A percentile compares a stretch with the other conserved stretches of the same genome.
Conservation (phyloP, 257 asterid species). For the Salvia miltiorrhiza region DNA sequence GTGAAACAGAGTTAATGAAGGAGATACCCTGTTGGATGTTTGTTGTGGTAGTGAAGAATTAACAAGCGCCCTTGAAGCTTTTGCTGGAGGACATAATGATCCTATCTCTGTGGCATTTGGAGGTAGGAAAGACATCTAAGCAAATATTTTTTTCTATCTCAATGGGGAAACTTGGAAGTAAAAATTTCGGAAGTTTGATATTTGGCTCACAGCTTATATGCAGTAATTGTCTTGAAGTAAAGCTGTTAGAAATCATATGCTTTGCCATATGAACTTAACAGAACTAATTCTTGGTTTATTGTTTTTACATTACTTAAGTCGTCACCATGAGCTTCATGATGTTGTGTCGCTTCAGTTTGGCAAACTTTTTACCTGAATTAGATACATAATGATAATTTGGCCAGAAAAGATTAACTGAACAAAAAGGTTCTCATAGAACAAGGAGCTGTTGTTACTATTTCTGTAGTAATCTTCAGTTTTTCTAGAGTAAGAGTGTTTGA, state of each 20-base stretch:
- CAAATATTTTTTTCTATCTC: slow-evolving; percentile 4
- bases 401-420: background rate
- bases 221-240: slow-evolving; percentile 6
- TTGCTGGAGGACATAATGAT: slow-evolving; percentile 87
- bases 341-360: background rate
- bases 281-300: no score
- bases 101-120: slow-evolving; percentile 80
- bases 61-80: slow-evolving; percentile 76
- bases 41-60: slow-evolving; percentile 97
- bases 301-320: background rate
- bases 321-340: slow-evolving; percentile 1
- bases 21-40: slow-evolving; percentile 71
- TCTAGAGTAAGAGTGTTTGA: background rate
- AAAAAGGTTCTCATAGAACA: background rate
- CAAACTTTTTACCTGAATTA: background rate
- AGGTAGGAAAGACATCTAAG: slow-evolving; percentile 43
- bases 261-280: slow-evolving; percentile 5
- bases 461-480: background rate
- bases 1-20: slow-evolving; percentile 62
- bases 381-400: background rate
- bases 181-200: slow-evolving; percentile 1
- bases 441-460: background rate
- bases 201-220: background rate
- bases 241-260: slow-evolving; percentile 3
- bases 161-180: background rate